These are phyloP conservation scores for Fusarium goolgardi DNA, from an alignment of 2,329 filamentous ascomycete genomes.

Conservation along the genomic window DNA sequence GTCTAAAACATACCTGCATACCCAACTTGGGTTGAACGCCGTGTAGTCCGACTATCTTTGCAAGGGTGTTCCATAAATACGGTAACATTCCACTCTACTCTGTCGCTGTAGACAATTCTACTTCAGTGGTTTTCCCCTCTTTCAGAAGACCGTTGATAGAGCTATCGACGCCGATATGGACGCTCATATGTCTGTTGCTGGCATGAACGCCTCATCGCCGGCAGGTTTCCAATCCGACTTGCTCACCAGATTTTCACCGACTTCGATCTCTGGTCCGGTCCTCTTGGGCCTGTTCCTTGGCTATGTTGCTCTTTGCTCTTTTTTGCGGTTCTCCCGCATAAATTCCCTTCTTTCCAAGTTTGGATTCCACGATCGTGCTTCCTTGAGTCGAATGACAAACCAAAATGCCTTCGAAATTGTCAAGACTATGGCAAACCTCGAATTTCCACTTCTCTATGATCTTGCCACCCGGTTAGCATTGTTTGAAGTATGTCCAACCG, in stretches of 20 bases:
- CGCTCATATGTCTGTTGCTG: constrained; percentile 5
- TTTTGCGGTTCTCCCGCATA: constrained; percentile 53
- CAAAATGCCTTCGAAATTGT: constrained; percentile 60
- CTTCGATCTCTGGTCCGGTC: constrained; percentile 32
- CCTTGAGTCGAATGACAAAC: constrained; percentile 56
- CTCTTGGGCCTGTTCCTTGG: constrained; percentile 41
- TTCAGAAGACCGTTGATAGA: background rate
- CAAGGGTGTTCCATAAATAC: constrained; percentile 33
- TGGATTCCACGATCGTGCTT: constrained; percentile 51
- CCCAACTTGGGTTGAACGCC: constrained; percentile 15
- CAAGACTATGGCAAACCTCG: constrained; percentile 48
- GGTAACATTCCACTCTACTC: constrained; percentile 3
- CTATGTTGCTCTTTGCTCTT: constrained; percentile 52
- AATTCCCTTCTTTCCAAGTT: constrained; percentile 47
- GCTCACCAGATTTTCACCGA: background rate
- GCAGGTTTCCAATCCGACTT: constrained; percentile 1
- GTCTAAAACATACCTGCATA: constrained; percentile 8
- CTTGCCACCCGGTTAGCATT: constrained; percentile 55
- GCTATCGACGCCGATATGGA: constrained; percentile 17
- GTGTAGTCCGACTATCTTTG: background rate
- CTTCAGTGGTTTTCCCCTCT: constrained; percentile 6
- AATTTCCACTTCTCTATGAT: constrained; percentile 56
- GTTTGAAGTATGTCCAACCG: constrained; percentile 50
- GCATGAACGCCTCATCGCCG: constrained; percentile 21
- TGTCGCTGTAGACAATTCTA: background rate